These are phyloP conservation scores for Tephrocybe rancida DNA, from an alignment of 768 basidiomycete species.

Conservation along the genomic window DNA sequence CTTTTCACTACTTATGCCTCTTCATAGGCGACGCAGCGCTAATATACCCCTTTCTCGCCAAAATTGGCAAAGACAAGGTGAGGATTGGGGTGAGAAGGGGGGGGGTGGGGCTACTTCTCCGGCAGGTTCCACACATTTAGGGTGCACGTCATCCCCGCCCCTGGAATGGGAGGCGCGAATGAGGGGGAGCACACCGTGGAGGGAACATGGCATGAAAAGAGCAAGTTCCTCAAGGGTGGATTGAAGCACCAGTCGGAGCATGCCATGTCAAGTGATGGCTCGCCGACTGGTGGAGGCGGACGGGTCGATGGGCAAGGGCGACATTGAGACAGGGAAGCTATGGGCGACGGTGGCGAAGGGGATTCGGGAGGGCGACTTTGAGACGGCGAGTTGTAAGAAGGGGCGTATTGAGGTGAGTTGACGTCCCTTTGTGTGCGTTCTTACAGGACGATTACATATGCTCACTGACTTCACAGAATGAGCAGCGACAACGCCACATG, in stretches of 20 bases:
- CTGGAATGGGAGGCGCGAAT: slow-evolving; percentile 6
- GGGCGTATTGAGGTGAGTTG: slow-evolving; percentile 79
- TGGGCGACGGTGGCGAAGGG: slow-evolving; percentile 91
- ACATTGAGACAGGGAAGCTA: slow-evolving; percentile 84
- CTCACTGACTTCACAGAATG: slow-evolving; percentile 62
- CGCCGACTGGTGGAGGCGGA: slow-evolving; percentile 54
- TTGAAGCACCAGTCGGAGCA: slow-evolving; percentile 18
- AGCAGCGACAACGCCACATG: slow-evolving; percentile 85
- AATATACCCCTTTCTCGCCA: no score
- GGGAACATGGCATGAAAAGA: slow-evolving; percentile 79
- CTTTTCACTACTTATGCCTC: no score
- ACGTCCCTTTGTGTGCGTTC: background rate
- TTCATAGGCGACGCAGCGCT: no score
- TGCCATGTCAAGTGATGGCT: slow-evolving; percentile 50
- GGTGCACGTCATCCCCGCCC: slow-evolving; percentile 60
- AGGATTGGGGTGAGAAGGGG: no score
- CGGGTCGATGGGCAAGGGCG: slow-evolving; percentile 65
- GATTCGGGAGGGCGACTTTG: slow-evolving; percentile 90
- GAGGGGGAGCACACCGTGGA: slow-evolving; percentile 58
- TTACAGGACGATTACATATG: background rate
- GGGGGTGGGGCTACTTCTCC: slow-evolving; percentile 91
- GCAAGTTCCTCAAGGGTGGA: slow-evolving; percentile 45
- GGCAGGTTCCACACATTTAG: slow-evolving; percentile 95
- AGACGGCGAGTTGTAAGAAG: slow-evolving; percentile 88
- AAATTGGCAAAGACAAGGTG: no score